Evolutionary conservation across 108 stramenopile species (phyloP).

Genomic region (Skeletonema grethae): DNA sequence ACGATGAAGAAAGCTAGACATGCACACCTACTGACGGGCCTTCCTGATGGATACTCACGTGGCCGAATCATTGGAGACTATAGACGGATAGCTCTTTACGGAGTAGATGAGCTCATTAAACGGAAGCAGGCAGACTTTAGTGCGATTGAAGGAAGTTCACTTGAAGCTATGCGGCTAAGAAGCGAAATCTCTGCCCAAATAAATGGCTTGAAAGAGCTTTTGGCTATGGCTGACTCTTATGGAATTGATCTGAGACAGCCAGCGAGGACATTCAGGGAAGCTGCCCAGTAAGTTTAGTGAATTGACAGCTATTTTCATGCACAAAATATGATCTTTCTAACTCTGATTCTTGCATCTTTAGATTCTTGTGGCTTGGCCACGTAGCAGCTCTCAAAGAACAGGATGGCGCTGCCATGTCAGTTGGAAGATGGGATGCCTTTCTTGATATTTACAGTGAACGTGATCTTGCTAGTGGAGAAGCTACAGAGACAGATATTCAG

Average conservation of each 20-base stretch:
- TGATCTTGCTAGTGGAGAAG: constrained; percentile 53
- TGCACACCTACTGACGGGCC: constrained; percentile 66
- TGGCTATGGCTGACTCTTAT: constrained; percentile 61
- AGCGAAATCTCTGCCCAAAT: constrained; percentile 62
- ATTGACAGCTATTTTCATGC: too few species aligned
- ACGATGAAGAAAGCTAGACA: constrained; percentile 64
- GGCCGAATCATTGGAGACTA: constrained; percentile 74
- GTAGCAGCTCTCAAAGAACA: constrained; percentile 72
- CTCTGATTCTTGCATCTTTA: too few species aligned
- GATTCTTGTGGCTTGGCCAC: constrained; percentile 63
- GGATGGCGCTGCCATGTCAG: constrained; percentile 76
- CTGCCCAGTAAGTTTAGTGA: constrained; percentile 39
- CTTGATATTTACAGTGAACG: constrained; percentile 60
- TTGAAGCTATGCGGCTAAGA: constrained; percentile 54
- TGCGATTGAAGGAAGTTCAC: constrained; percentile 41
- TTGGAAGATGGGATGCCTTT: constrained; percentile 70
- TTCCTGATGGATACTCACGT: constrained; percentile 72
- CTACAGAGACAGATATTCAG: constrained; percentile 61
- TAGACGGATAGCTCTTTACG: constrained; percentile 66
- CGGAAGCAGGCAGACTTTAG: constrained; percentile 61
- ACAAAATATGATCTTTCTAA: too few species aligned
- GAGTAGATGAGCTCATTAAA: constrained; percentile 62
- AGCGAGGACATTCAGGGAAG: constrained; percentile 58
- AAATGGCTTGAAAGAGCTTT: constrained; percentile 53
- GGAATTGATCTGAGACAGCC: constrained; percentile 60